These are phyloP conservation scores for Hippophae tibetana DNA, from an alignment of 306 rosid genomes.

Conservation along the genomic window DNA sequence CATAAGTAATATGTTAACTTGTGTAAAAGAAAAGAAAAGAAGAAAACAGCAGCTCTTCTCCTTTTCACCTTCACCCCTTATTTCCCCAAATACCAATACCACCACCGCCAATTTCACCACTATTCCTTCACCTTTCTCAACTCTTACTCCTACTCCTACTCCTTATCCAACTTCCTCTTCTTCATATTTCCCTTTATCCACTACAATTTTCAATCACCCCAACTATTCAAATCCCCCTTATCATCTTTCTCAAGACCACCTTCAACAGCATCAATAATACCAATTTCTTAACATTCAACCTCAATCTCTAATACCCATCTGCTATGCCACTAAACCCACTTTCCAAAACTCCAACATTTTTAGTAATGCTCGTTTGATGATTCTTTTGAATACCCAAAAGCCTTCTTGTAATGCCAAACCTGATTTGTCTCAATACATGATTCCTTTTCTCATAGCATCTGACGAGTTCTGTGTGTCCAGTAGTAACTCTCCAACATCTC, in stretches of 20 bases:
- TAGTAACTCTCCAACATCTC: neutral
- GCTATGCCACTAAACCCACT: conserved; percentile 8
- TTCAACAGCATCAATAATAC: neutral
- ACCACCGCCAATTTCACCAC: conserved; percentile 33
- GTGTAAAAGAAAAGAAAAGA: too few relatives aligned
- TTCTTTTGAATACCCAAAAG: conserved; percentile 34
- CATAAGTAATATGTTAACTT: too few relatives aligned
- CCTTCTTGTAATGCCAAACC: conserved; percentile 8
- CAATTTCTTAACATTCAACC: conserved; percentile 6
- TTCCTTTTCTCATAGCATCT: neutral
- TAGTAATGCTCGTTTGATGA: conserved; percentile 45
- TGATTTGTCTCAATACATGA: conserved; percentile 14
- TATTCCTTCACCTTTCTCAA: conserved; percentile 24
- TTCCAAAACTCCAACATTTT: conserved; percentile 28
- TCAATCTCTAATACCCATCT: neutral
- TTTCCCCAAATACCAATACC: conserved; percentile 13
- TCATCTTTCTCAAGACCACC: conserved; percentile 2
- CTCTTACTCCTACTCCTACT: conserved; percentile 30
- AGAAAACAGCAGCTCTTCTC: conserved; percentile 22
- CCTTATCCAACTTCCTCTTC: conserved; percentile 18
- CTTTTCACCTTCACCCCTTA: conserved; percentile 20
- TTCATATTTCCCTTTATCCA: conserved; percentile 59
- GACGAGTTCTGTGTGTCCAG: neutral
- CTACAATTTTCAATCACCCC: conserved; percentile 28
- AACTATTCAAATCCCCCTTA: conserved; percentile 41